Evolutionary conservation across 2,329 filamentous ascomycete species (phyloP).

Genomic region (Arachnomyces sp.): DNA sequence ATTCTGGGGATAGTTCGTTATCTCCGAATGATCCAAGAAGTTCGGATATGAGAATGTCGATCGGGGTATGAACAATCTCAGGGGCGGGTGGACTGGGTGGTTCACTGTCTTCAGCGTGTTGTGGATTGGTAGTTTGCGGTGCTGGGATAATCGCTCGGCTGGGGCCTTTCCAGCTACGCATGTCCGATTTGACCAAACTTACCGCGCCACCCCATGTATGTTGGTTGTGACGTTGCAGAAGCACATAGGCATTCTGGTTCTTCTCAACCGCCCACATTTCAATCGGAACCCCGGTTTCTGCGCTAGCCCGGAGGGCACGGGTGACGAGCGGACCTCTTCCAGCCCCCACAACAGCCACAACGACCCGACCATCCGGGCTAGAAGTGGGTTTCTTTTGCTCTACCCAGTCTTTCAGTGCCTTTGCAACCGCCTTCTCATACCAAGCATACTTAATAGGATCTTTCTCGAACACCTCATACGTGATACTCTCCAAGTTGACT

Average conservation of each 20-base stretch:
- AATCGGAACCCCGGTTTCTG: slow-evolving; percentile 66
- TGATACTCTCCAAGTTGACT: slow-evolving; percentile 93
- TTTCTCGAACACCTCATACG: slow-evolving; percentile 97
- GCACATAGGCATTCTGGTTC: slow-evolving; percentile 94
- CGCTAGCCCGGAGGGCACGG: slow-evolving; percentile 72
- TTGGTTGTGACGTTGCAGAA: slow-evolving; percentile 79
- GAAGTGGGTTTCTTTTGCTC: slow-evolving; percentile 65
- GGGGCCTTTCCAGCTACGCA: slow-evolving; percentile 92
- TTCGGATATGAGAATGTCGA: slow-evolving; percentile 92
- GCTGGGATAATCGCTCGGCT: slow-evolving; percentile 7
- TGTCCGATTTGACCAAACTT: slow-evolving; percentile 88
- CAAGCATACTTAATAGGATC: slow-evolving; percentile 97
- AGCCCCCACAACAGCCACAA: slow-evolving; percentile 87
- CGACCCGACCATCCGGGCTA: slow-evolving; percentile 61
- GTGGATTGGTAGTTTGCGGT: slow-evolving; percentile 22
- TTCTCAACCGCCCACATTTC: slow-evolving; percentile 93
- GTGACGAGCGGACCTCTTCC: slow-evolving; percentile 89
- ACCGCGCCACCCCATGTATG: slow-evolving; percentile 73
- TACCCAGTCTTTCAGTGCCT: slow-evolving; percentile 75
- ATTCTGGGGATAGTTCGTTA: slow-evolving; percentile 95
- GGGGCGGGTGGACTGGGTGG: slow-evolving; percentile 28
- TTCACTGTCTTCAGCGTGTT: slow-evolving; percentile 32
- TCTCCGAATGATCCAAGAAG: slow-evolving; percentile 89
- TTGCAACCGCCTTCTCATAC: slow-evolving; percentile 78
- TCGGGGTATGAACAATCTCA: slow-evolving; percentile 39